phyloP scores from a whole-genome alignment of 371 early-diverging fungal species.

The Racocetra persica region DNA sequence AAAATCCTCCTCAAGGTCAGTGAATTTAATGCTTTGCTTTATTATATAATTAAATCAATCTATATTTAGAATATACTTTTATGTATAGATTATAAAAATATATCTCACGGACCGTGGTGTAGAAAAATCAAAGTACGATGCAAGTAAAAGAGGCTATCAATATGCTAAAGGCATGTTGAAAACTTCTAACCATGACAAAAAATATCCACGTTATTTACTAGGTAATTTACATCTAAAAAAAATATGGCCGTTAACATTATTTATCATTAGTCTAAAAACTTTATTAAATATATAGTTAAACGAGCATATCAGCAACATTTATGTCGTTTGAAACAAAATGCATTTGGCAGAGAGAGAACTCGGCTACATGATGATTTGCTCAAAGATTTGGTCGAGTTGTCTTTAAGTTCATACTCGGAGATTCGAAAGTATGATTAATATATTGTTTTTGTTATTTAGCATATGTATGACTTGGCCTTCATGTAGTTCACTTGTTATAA shows the following conservation, averaged over 20 bases:
- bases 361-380: conserved; percentile 62
- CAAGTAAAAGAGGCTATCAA: conserved; percentile 62
- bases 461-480: not conserved
- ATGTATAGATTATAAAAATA: conserved; percentile 54
- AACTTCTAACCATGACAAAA: conserved; percentile 52
- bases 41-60: not conserved
- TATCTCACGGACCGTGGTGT: conserved; percentile 74
- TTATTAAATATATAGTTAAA: conserved; percentile 48
- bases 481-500: not conserved
- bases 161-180: conserved; percentile 62
- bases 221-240: conserved; percentile 42
- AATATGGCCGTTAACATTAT: not conserved
- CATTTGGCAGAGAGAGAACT: conserved; percentile 56
- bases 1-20: conserved; percentile 67
- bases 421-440: conserved; percentile 66
- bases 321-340: conserved; percentile 67
- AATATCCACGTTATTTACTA: conserved; percentile 60
- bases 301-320: conserved; percentile 66
- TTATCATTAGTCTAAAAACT: not conserved
- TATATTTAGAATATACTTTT: not conserved
- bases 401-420: conserved; percentile 75
- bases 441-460: not conserved
- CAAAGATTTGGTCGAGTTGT: conserved; percentile 65
- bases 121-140: conserved; percentile 61
- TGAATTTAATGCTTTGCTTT: not conserved